Base-by-base conservation (phyloP, 78 protist species). In the Acrasis kona region DNA sequence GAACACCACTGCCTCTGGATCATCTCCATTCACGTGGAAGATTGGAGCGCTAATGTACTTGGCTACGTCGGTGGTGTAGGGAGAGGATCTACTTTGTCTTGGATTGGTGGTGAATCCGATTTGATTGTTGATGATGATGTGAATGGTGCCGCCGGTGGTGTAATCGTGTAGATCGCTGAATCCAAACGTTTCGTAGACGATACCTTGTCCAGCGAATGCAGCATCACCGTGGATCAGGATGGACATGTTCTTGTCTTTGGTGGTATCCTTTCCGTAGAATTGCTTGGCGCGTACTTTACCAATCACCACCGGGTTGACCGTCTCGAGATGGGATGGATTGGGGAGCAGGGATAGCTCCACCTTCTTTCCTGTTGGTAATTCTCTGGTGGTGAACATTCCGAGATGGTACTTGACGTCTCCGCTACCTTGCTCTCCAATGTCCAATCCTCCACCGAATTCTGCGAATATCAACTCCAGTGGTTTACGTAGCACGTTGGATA, bases 271-370 rank as follows among this genome's bases (percentile, higher is more conserved):
- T 12, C 39, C 77, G 41, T 71, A 57, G 29, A 37, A 67, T 76
- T 88, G 91, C 78, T 87, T 89, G 6, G 92, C 95, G 4, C 89
- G 67, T 19, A 87, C 77, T 79, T 93, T 93, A 57, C 95, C 97
- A 41, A 82, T 40, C 5, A 85, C 87, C 31, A 91, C 94, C 38
- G 97, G 93, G 70, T 94, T 89, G 40, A 74, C 93, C 5, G 93
- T 89, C 81, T 94, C 97, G 35, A 94, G 80, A 68, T 94, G 97
- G 65, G 96, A 91, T 41, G 97, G 97, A 82, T 94, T 94, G 31
- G 90, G 85, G 70, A 88, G 68, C 30, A 94, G 40, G 28, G 94
- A 84, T 10, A 92, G 81, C 58, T 86, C 73, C 0, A 85, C 0
- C 8, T 0, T 10, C 67, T 2, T 1, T 29, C 41, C 69, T 58